These are phyloP conservation scores for Biscogniauxia marginata DNA, from an alignment of 2,329 filamentous ascomycete genomes.

Conservation along the genomic window DNA sequence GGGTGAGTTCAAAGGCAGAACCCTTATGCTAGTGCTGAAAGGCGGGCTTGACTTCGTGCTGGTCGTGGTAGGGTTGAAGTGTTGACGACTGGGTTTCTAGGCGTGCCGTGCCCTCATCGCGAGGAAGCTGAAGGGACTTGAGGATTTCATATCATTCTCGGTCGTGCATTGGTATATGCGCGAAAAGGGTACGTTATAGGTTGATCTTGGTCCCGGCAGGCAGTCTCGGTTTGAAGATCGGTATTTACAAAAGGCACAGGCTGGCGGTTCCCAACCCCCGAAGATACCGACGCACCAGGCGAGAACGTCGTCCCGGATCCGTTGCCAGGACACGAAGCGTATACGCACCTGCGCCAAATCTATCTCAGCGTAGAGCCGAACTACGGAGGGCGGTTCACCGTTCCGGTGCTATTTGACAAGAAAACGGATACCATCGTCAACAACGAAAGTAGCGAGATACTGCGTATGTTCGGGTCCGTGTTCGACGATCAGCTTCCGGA, in stretches of 20 bases:
- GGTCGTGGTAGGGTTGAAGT: too few species aligned
- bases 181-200: slow-evolving; percentile 47
- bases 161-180: slow-evolving; percentile 91
- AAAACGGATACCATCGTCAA: slow-evolving; percentile 74
- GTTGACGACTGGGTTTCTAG: slow-evolving; percentile 21
- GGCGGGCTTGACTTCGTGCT: neutral
- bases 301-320: slow-evolving; percentile 67
- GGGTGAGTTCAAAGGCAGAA: slow-evolving; percentile 48
- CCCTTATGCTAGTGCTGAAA: neutral
- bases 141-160: slow-evolving; percentile 76
- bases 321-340: slow-evolving; percentile 66
- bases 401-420: slow-evolving; percentile 83
- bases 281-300: slow-evolving; percentile 54
- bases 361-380: slow-evolving; percentile 74
- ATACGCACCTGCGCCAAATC: slow-evolving; percentile 70
- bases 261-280: slow-evolving; percentile 76
- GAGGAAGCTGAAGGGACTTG: slow-evolving; percentile 85
- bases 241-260: slow-evolving; percentile 42
- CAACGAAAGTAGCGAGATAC: slow-evolving; percentile 91
- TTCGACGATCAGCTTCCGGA: slow-evolving; percentile 71
- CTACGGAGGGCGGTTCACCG: slow-evolving; percentile 80
- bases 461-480: slow-evolving; percentile 81
- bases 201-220: neutral
- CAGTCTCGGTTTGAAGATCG: too few species aligned
- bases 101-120: slow-evolving; percentile 86